Percentiles rank a stretch among this genome's conserved stretches.
Conservation (phyloP, 768 basidiomycete species). For the Phanerochaete carnosa region DNA sequence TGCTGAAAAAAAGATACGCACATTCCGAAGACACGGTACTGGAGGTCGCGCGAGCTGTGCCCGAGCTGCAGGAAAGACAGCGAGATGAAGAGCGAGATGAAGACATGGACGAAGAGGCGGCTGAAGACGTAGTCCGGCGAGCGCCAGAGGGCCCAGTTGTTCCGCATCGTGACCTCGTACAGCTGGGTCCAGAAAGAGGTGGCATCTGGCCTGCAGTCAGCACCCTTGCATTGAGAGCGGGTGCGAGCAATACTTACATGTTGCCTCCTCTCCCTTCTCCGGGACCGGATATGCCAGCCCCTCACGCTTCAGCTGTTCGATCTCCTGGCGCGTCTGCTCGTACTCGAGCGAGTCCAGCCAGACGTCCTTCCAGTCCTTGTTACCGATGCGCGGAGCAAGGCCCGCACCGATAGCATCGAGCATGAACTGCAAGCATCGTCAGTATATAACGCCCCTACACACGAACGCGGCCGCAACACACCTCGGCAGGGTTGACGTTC, state of each 20-base stretch:
- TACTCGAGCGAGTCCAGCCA: slow-evolving; percentile 76
- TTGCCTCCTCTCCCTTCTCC: slow-evolving; percentile 11
- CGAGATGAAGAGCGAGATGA: slow-evolving; percentile 69
- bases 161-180: slow-evolving; percentile 59
- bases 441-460: background rate
- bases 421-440: slow-evolving; percentile 56
- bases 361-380: slow-evolving; percentile 82
- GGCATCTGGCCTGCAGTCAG: slow-evolving; percentile 45
- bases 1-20: slow-evolving; percentile 30
- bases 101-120: slow-evolving; percentile 71
- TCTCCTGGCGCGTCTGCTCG: slow-evolving; percentile 35
- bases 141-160: slow-evolving; percentile 73
- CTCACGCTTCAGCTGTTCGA: slow-evolving; percentile 36
- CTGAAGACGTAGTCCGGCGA: slow-evolving; percentile 86
- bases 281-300: slow-evolving; percentile 12
- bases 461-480: background rate
- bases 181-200: slow-evolving; percentile 77
- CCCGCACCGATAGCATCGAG: slow-evolving; percentile 88
- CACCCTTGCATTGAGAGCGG: background rate
- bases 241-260: slow-evolving; percentile 18
- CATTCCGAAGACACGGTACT: slow-evolving; percentile 82
- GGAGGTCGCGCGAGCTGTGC: slow-evolving; percentile 58
- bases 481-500: slow-evolving; percentile 69
- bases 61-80: slow-evolving; percentile 79
- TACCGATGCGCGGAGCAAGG: slow-evolving; percentile 64